Percentiles rank a stretch among this genome's conserved stretches.
Evolutionary conservation across 2,329 filamentous ascomycete genomes (phyloP).

Genomic region (Aspergillus sp.): DNA sequence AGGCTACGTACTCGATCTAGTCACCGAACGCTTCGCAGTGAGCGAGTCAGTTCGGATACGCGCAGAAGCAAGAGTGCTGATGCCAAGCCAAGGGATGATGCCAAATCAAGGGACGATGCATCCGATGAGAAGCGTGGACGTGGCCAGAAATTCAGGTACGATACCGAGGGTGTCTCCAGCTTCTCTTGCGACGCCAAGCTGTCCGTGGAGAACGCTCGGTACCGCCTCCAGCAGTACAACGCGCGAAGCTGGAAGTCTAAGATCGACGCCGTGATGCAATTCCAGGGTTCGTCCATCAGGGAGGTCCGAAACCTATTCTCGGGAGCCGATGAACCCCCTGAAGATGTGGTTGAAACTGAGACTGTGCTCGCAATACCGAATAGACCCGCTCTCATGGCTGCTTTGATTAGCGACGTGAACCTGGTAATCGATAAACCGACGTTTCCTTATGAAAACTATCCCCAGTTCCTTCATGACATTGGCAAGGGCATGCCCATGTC

Average conservation of each 20-base stretch:
- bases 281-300: conserved; percentile 71
- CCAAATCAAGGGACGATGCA: conserved; percentile 32
- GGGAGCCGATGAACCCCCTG: conserved; percentile 76
- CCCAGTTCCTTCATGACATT: conserved; percentile 79
- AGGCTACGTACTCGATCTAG: conserved; percentile 55
- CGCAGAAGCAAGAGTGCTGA: conserved; percentile 60
- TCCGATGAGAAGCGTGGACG: conserved; percentile 33
- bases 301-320: conserved; percentile 79
- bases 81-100: conserved; percentile 35
- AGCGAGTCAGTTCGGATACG: conserved; percentile 38
- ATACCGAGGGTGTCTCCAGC: conserved; percentile 72
- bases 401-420: conserved; percentile 79
- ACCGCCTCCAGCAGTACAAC: conserved; percentile 75
- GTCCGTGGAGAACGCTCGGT: conserved; percentile 72
- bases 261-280: conserved; percentile 73
- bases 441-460: conserved; percentile 78
- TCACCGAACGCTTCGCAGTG: conserved; percentile 44
- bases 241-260: conserved; percentile 88
- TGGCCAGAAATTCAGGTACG: conserved; percentile 59
- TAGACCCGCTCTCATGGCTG: conserved; percentile 77
- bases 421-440: conserved; percentile 88
- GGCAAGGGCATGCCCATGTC: conserved; percentile 96
- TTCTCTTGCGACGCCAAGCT: conserved; percentile 73
- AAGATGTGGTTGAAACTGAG: conserved; percentile 80
- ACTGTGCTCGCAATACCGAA: conserved; percentile 82